Evolutionary conservation across 441 rosid genomes (phyloP).

Genomic region (Manihot esculenta): DNA sequence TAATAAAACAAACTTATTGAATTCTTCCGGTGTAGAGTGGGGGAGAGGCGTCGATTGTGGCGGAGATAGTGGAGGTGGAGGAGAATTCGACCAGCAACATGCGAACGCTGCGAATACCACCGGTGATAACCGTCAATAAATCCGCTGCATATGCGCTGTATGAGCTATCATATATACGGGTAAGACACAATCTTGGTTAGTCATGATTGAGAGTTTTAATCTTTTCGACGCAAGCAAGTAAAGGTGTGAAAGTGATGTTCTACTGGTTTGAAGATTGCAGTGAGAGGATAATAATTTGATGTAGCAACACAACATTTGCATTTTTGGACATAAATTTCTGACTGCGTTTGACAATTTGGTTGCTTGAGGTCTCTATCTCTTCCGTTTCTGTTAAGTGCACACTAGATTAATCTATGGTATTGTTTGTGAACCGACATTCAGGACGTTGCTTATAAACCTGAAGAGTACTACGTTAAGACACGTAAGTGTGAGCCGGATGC

Average conservation of each 20-base stretch:
- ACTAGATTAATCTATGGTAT: not conserved
- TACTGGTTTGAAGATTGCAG: not conserved
- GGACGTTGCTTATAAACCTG: constrained; percentile 92
- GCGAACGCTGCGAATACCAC: constrained; percentile 82
- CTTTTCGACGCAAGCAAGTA: too few species aligned
- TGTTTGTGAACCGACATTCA: constrained; percentile 16
- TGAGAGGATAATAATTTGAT: not conserved
- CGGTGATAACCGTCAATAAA: constrained; percentile 74
- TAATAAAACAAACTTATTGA: not conserved
- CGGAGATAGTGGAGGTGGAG: constrained; percentile 93
- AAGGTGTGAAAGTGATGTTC: not conserved
- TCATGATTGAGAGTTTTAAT: not conserved
- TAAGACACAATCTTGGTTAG: constrained; percentile 22
- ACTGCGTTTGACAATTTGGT: not conserved
- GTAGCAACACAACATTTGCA: not conserved
- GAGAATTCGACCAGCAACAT: constrained; percentile 72
- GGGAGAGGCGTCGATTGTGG: constrained; percentile 85
- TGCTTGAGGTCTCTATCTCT: not conserved
- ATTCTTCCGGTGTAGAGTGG: constrained; percentile 52
- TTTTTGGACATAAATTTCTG: not conserved
- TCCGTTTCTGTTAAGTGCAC: not conserved
- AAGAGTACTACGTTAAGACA: constrained; percentile 69
- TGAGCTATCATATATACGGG: constrained; percentile 73
- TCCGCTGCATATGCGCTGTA: constrained; percentile 76
- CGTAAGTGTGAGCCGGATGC: constrained; percentile 88